phyloP scores from a whole-genome alignment of 1,139 yeast species.

The Hemisphaericaspora xylofermentans region DNA sequence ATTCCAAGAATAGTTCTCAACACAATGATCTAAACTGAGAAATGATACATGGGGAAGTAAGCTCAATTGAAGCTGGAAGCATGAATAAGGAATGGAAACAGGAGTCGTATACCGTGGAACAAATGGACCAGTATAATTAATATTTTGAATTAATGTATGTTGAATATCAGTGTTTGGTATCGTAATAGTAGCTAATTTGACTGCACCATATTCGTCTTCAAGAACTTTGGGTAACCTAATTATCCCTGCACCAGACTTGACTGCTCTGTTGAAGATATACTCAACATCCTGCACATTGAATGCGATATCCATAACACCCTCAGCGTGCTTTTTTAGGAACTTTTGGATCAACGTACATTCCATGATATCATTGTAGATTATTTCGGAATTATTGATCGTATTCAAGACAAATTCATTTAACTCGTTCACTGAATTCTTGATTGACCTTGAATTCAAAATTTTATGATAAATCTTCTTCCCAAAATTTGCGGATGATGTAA shows the following conservation, averaged over 20 bases:
- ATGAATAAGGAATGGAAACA: constrained; percentile 6
- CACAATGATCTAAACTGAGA: constrained; percentile 67
- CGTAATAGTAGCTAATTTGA: constrained; percentile 53
- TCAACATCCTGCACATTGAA: constrained; percentile 56
- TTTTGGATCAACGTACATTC: constrained; percentile 29
- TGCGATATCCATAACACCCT: constrained; percentile 72
- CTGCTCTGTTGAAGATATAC: constrained; percentile 44
- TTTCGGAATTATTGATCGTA: constrained; percentile 21
- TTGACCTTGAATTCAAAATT: constrained; percentile 17
- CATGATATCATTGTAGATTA: constrained; percentile 20
- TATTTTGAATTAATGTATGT: constrained; percentile 63
- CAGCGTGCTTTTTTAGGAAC: constrained; percentile 65
- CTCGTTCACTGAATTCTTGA: constrained; percentile 13
- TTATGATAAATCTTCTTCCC: constrained; percentile 16
- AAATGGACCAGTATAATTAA: constrained; percentile 47
- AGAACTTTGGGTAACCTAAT: constrained; percentile 40
- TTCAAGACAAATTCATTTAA: constrained; percentile 15
- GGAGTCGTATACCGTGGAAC: constrained; percentile 53
- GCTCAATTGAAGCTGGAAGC: constrained; percentile 12
- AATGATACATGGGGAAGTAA: constrained; percentile 37
- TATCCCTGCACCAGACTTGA: constrained; percentile 53
- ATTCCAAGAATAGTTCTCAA: constrained; percentile 74
- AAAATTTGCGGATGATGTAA: constrained; percentile 3
- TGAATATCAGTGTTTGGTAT: constrained; percentile 62
- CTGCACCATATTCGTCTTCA: constrained; percentile 50